phyloP scores from a whole-genome alignment of 768 basidiomycete genomes.

The Russula griseocarnosa region DNA sequence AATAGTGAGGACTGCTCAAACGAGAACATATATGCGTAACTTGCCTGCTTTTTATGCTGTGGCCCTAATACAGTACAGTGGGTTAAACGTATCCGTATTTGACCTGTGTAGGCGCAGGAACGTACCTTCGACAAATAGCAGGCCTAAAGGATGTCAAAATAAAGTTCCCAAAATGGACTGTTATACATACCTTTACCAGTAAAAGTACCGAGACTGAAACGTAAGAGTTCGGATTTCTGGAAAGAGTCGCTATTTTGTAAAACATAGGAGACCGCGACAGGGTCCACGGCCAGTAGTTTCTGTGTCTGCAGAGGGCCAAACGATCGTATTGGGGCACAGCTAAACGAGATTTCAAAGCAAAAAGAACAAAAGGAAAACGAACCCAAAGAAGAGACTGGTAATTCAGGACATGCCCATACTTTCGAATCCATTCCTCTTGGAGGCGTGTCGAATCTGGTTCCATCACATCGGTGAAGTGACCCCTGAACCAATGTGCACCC shows the following conservation, averaged over 20 bases:
- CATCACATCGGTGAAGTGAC: slow-evolving; percentile 6
- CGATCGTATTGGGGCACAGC: neutral
- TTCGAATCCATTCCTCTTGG: slow-evolving; percentile 23
- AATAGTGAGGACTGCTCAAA: neutral
- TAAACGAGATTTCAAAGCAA: too few species aligned
- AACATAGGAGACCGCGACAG: slow-evolving; percentile 36
- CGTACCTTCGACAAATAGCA: slow-evolving; percentile 24
- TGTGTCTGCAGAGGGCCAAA: slow-evolving; percentile 4
- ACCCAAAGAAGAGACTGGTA: slow-evolving; percentile 13
- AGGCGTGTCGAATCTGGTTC: slow-evolving; percentile 14
- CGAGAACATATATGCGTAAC: neutral
- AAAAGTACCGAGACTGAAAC: slow-evolving; percentile 15
- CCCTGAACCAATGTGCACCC: slow-evolving; percentile 9
- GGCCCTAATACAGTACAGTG: neutral
- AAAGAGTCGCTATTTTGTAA: slow-evolving; percentile 34
- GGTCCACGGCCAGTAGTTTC: slow-evolving; percentile 37
- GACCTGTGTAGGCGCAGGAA: neutral
- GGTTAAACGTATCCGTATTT: neutral
- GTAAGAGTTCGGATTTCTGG: slow-evolving; percentile 34
- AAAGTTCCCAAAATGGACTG: neutral
- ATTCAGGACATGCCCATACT: slow-evolving; percentile 20
- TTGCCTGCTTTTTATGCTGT: slow-evolving; percentile 20
- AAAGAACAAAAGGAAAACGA: slow-evolving; percentile 4
- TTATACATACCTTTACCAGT: slow-evolving; percentile 23
- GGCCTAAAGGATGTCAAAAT: neutral